Evolutionary conservation across 441 rosid genomes (phyloP).

Genomic region (Populus trichocarpa): DNA sequence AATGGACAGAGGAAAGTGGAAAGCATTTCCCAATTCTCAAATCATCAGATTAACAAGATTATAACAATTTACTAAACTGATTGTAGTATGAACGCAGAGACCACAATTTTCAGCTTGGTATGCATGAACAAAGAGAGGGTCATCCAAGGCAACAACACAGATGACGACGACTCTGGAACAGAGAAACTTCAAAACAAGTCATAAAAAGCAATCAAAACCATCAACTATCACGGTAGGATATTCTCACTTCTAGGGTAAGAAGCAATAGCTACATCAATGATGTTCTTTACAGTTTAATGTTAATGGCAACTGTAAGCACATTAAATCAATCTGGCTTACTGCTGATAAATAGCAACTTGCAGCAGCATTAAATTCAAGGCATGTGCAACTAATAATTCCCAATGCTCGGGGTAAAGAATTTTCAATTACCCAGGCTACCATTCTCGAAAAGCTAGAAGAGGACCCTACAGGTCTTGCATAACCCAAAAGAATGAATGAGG

Average conservation of each 20-base stretch:
- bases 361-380: no score
- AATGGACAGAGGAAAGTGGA: background rate
- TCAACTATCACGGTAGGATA: background rate
- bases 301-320: background rate
- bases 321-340: background rate
- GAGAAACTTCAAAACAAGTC: background rate
- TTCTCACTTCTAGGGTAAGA: background rate
- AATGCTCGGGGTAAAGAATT: no score
- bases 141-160: background rate
- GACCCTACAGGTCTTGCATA: no score
- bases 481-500: no score
- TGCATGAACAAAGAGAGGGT: background rate
- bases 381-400: no score
- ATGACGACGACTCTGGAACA: no score
- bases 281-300: background rate
- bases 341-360: background rate
- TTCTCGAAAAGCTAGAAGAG: no score
- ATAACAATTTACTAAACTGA: background rate
- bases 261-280: background rate
- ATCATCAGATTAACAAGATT: background rate
- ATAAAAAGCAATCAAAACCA: background rate
- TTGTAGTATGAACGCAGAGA: background rate
- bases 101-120: background rate
- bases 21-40: background rate
- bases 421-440: no score